Conservation (phyloP, 2,329 filamentous ascomycete species). For the Beauveria rudraprayagi region DNA sequence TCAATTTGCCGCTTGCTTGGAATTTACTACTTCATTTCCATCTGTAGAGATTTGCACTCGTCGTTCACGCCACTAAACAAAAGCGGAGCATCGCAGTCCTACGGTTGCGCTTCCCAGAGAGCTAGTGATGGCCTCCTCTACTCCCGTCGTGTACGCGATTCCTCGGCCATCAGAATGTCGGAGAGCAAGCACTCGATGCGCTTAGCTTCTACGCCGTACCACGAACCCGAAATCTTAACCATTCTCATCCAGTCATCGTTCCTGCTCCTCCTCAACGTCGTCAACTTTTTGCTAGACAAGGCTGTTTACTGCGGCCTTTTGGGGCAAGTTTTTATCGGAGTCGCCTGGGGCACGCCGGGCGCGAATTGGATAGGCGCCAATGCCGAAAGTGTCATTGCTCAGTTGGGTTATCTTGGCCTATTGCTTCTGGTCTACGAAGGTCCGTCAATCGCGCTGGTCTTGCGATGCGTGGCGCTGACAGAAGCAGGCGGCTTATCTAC, state of each 20-base stretch:
- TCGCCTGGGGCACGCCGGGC: conserved; percentile 62
- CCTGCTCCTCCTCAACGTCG: not conserved
- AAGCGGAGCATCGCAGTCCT: too few species aligned
- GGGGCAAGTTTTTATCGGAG: conserved; percentile 62
- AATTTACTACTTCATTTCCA: too few species aligned
- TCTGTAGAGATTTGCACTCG: too few species aligned
- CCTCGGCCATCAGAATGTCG: not conserved
- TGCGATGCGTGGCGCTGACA: not conserved
- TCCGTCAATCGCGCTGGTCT: conserved; percentile 13
- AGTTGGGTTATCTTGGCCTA: conserved; percentile 66
- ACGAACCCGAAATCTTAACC: not conserved
- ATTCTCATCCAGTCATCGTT: not conserved
- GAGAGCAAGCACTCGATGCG: not conserved
- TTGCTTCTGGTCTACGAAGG: conserved; percentile 66
- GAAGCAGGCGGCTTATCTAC: conserved; percentile 13
- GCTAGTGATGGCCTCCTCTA: too few species aligned
- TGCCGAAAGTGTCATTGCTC: conserved; percentile 47
- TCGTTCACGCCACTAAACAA: too few species aligned
- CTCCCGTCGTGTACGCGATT: too few species aligned
- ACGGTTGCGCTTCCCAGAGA: too few species aligned
- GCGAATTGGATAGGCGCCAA: conserved; percentile 47
- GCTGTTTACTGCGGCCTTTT: conserved; percentile 62
- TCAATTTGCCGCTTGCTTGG: too few species aligned
- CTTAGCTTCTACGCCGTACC: not conserved
- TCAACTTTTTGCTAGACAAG: conserved; percentile 42